phyloP scores from a whole-genome alignment of 371 early-diverging fungal genomes.

The Haplosporangium sp. region DNA sequence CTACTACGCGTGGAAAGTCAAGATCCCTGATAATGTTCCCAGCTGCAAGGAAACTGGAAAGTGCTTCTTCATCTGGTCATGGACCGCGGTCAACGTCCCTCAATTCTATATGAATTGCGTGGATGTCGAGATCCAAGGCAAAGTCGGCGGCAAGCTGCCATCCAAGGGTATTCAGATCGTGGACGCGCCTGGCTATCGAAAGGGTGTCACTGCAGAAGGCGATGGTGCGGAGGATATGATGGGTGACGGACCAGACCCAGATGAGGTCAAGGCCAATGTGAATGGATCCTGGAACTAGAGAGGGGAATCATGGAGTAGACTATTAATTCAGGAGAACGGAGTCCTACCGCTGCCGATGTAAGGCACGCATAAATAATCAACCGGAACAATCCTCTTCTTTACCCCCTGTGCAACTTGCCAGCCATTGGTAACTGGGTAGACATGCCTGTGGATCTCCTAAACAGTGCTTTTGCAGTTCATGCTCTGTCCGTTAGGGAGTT shows the following conservation, averaged over 20 bases:
- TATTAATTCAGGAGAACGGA: background rate
- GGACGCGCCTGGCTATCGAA: conserved; percentile 5
- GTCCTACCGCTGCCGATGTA: too few species aligned
- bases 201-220: conserved; percentile 6
- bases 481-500: too few species aligned
- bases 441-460: too few species aligned
- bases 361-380: too few species aligned
- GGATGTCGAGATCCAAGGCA: conserved; percentile 64
- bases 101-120: conserved; percentile 81
- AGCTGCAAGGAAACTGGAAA: conserved; percentile 34
- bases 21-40: conserved; percentile 66
- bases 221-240: conserved; percentile 24
- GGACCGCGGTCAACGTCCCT: conserved; percentile 70
- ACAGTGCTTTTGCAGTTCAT: too few species aligned
- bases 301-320: background rate
- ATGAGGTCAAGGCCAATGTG: conserved; percentile 8
- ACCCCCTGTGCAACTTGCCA: too few species aligned
- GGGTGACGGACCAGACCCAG: conserved; percentile 24
- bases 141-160: background rate
- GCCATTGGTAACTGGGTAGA: too few species aligned
- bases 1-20: conserved; percentile 57
- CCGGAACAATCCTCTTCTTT: too few species aligned
- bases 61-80: conserved; percentile 73
- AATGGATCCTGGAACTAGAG: conserved; percentile 2
- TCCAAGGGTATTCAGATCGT: conserved; percentile 22